Conservation (phyloP, 176 grass and related monocot species). For the Oryza rufipogon region DNA sequence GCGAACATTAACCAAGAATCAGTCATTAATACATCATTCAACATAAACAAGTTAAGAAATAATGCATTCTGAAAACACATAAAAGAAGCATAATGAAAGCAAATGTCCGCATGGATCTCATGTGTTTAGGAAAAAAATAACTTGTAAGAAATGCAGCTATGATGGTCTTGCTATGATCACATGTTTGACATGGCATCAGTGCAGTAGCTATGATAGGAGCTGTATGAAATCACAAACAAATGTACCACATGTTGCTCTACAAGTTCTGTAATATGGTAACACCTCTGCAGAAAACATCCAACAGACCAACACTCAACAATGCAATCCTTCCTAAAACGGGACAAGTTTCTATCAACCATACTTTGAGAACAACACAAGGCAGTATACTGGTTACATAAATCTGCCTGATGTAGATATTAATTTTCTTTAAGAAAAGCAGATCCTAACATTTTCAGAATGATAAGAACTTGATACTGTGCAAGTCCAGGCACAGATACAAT, state of each 20-base stretch:
- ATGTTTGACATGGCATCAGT: background rate
- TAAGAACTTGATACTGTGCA: background rate
- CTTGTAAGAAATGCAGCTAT: conserved; percentile 1
- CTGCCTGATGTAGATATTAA: background rate
- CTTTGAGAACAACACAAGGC: background rate
- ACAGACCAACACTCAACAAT: background rate
- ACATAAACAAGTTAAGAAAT: background rate
- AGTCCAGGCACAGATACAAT: background rate
- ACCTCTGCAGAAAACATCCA: background rate
- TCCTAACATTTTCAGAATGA: conserved; percentile 6
- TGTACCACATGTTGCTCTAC: background rate
- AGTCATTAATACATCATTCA: conserved; percentile 22
- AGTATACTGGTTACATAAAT: background rate
- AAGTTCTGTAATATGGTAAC: background rate
- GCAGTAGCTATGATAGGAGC: background rate
- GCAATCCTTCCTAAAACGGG: background rate
- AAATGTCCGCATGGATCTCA: background rate
- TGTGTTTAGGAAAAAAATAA: background rate
- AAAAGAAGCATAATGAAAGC: background rate
- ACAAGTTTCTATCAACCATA: no score
- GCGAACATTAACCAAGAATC: conserved; percentile 27
- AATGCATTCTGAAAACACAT: conserved; percentile 6
- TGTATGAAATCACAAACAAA: background rate
- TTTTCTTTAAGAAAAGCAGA: no score
- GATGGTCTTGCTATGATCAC: background rate